phyloP scores from a whole-genome alignment of 1,139 yeast genomes.

The Nakaseomyces kungkrabaensis region DNA sequence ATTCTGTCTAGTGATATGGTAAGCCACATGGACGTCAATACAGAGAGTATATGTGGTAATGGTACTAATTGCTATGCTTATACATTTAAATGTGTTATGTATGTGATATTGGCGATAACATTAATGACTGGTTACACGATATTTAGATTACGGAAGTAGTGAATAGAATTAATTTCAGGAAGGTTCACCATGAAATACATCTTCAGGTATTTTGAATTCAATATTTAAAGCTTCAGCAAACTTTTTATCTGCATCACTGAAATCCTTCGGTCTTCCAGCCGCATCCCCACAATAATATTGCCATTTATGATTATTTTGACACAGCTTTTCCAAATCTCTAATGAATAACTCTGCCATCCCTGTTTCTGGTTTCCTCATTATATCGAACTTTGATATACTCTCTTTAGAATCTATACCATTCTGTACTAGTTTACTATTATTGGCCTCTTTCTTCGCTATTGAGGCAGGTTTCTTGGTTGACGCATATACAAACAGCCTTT shows the following conservation, averaged over 20 bases:
- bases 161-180: not conserved
- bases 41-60: conserved; percentile 15
- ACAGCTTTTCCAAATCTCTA: conserved; percentile 25
- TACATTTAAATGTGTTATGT: conserved; percentile 19
- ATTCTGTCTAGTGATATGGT: conserved; percentile 34
- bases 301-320: conserved; percentile 31
- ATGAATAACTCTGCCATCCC: conserved; percentile 60
- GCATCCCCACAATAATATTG: conserved; percentile 92
- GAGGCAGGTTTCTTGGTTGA: conserved; percentile 44
- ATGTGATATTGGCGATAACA: not conserved
- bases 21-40: conserved; percentile 23
- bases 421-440: conserved; percentile 3
- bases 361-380: conserved; percentile 59
- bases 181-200: conserved; percentile 27
- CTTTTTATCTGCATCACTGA: conserved; percentile 62
- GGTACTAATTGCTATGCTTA: conserved; percentile 23
- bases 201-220: conserved; percentile 61
- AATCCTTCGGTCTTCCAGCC: conserved; percentile 72
- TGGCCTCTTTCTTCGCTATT: conserved; percentile 13
- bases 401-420: conserved; percentile 4
- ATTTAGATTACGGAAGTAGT: not conserved
- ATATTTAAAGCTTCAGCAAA: conserved; percentile 56
- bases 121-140: not conserved
- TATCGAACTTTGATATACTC: conserved; percentile 26
- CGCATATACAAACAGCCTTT: conserved; percentile 49